Evolutionary conservation across 2,329 filamentous ascomycete genomes (phyloP), one percentile per base, ranked within the genome.

Genomic region (Colletotrichum scovillei): DNA sequence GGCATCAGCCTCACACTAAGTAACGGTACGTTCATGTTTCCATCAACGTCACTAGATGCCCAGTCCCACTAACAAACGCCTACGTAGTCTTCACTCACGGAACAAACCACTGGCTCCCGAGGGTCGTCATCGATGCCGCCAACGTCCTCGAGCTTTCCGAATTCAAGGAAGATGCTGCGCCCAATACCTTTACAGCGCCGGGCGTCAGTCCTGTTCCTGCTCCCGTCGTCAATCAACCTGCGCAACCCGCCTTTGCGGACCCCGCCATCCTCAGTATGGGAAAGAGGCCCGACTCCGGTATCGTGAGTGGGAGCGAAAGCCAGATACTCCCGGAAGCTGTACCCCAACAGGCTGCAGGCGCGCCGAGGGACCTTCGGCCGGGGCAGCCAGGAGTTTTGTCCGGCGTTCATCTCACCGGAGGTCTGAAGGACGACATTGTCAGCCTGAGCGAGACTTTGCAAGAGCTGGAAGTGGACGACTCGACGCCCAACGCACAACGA

Each of bases 191-290:
- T 53, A 74, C 74, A 24, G 76, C 79, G 70, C 76, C 80, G 26
- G 65, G 76, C 32, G 69, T 75, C 68, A 77, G 77, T 75, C 67
- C 78, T 69, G 66, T 76, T 55, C 70, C 79, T 26, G 77, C 79
- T 16, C 76, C 81, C 19, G 66, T 76, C 5, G 69, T 80, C 26
- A 70, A 78, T 64, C 81, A 78, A 49, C 76, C 78, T 57, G 72
- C 77, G 65, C 81, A 84, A 75, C 77, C 84, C 35, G 78, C 86
- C 0, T 95, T 97, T 78, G 88, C 92, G n/a, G 94, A 97, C 78
- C 94, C 94, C 12, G 94, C 94, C 4, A 97, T 97, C 68, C 80
- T 97, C 58, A 95, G 94, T 79, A 89, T 94, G 63, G 86, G 86
- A 26, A 84, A 85, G 59, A 84, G 82, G 4, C 84, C 86, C 1